phyloP scores from a whole-genome alignment of 768 basidiomycete species.

The Tricholoma bakamatsutake region DNA sequence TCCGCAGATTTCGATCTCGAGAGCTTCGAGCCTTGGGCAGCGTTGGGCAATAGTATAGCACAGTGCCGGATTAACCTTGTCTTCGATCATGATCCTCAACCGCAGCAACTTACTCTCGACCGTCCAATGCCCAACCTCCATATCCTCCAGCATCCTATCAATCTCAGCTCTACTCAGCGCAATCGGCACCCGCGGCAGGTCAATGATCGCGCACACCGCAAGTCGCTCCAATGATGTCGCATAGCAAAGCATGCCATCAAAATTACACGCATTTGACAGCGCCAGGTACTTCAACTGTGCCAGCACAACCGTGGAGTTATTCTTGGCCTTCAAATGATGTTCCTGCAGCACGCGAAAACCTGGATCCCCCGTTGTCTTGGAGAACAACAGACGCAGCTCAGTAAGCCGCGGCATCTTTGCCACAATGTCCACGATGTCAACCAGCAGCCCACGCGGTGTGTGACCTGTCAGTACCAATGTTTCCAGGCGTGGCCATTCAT shows the following conservation, averaged over 20 bases:
- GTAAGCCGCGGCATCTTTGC: slow-evolving; percentile 28
- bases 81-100: slow-evolving; percentile 36
- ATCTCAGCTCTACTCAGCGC: slow-evolving; percentile 28
- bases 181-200: slow-evolving; percentile 30
- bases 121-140: slow-evolving; percentile 15
- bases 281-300: slow-evolving; percentile 29
- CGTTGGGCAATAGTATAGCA: slow-evolving; percentile 23
- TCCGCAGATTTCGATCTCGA: slow-evolving; percentile 39
- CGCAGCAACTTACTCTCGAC: slow-evolving; percentile 17
- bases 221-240: slow-evolving; percentile 26
- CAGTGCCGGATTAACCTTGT: slow-evolving; percentile 28
- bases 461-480: slow-evolving; percentile 36
- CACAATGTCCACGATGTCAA: slow-evolving; percentile 26
- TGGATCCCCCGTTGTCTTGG: slow-evolving; percentile 22
- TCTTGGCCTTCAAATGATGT: slow-evolving; percentile 13
- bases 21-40: slow-evolving; percentile 31
- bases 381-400: slow-evolving; percentile 29
- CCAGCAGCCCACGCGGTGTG: slow-evolving; percentile 22
- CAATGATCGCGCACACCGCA: slow-evolving; percentile 31
- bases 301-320: slow-evolving; percentile 20
- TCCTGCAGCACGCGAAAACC: slow-evolving; percentile 22
- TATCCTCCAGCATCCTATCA: slow-evolving; percentile 25
- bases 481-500: slow-evolving; percentile 30
- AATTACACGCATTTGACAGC: slow-evolving; percentile 31
- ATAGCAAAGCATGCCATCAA: slow-evolving; percentile 24